Conservation (phyloP, 768 basidiomycete genomes). For the Trametes cinnabarina region DNA sequence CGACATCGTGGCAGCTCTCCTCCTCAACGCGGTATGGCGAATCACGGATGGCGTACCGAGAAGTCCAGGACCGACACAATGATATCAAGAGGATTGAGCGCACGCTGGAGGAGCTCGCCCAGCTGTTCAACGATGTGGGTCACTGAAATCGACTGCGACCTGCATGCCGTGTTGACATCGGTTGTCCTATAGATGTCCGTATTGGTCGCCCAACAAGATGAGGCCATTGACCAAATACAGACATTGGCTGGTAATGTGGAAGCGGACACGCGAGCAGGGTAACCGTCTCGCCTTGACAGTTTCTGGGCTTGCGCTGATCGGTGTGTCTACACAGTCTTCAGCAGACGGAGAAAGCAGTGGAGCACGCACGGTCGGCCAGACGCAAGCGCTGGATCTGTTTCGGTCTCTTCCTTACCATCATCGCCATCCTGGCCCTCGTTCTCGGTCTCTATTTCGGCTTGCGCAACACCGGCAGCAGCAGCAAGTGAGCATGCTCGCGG, state of each 20-base stretch:
- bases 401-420: conserved; percentile 52
- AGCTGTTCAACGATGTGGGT: conserved; percentile 78
- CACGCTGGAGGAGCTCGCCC: conserved; percentile 85
- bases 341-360: conserved; percentile 66
- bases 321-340: conserved; percentile 42
- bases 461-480: conserved; percentile 2
- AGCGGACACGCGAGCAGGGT: conserved; percentile 71
- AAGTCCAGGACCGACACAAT: conserved; percentile 86
- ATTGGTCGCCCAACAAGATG: conserved; percentile 78
- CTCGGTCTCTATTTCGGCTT: conserved; percentile 42
- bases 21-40: conserved; percentile 81
- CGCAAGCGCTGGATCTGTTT: conserved; percentile 89
- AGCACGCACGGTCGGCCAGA: conserved; percentile 65
- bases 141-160: neutral
- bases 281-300: conserved; percentile 25
- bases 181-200: conserved; percentile 60
- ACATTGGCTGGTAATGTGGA: conserved; percentile 60
- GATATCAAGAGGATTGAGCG: conserved; percentile 84
- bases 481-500: neutral
- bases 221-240: conserved; percentile 64
- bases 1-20: conserved; percentile 49
- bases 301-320: neutral
- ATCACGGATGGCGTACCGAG: conserved; percentile 75
- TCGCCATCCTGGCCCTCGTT: conserved; percentile 57
- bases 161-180: neutral